These are phyloP conservation scores for Scheffersomyces quercinus DNA, from an alignment of 1,139 yeast genomes.

Conservation along the genomic window DNA sequence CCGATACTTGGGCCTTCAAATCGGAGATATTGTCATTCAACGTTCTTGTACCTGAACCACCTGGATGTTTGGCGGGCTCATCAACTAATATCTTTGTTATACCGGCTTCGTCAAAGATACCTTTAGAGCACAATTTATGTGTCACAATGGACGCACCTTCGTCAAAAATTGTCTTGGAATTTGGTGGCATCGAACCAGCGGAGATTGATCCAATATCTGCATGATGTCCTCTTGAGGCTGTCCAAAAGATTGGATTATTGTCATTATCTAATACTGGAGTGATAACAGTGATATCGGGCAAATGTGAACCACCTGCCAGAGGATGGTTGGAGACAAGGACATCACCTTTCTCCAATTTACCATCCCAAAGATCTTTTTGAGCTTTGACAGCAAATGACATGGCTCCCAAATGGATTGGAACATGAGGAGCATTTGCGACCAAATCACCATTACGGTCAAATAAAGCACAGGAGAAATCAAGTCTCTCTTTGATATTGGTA, in stretches of 20 bases:
- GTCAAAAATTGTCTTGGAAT: constrained; percentile 43
- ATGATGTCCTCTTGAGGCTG: constrained; percentile 50
- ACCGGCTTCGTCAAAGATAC: constrained; percentile 43
- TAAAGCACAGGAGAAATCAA: constrained; percentile 83
- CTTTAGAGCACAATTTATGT: constrained; percentile 37
- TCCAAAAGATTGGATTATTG: constrained; percentile 42
- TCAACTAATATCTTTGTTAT: constrained; percentile 37
- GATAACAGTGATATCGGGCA: constrained; percentile 82
- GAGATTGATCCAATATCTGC: constrained; percentile 50
- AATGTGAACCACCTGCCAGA: constrained; percentile 76
- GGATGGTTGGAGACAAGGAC: constrained; percentile 81
- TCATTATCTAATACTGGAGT: constrained; percentile 50
- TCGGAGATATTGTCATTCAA: constrained; percentile 44
- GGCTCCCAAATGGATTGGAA: constrained; percentile 85
- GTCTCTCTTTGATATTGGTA: constrained; percentile 81
- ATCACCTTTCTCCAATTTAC: constrained; percentile 64
- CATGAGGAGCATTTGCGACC: constrained; percentile 86
- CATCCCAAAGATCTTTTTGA: constrained; percentile 66
- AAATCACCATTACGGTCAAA: constrained; percentile 74
- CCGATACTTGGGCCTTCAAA: constrained; percentile 46
- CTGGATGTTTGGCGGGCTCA: constrained; percentile 47
- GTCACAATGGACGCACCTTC: constrained; percentile 48
- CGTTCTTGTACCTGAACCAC: constrained; percentile 48
- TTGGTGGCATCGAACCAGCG: constrained; percentile 51
- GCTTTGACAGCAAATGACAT: constrained; percentile 82